Evolutionary conservation across 106 monocot genomes (phyloP).

Genomic region (Cymbidium sinense): DNA sequence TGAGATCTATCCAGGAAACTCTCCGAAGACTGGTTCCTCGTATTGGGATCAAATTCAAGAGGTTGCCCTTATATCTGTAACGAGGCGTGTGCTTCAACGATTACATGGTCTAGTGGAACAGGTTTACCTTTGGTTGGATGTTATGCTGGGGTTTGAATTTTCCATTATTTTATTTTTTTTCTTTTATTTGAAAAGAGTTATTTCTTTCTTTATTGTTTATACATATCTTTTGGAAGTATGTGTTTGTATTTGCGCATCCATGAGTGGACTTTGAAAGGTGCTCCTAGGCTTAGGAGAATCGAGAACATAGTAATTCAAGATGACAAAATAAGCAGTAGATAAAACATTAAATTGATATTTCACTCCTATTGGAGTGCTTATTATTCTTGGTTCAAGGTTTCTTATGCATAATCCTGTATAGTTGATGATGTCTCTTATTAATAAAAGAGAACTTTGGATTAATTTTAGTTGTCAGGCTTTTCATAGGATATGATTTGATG

Average conservation of each 20-base stretch:
- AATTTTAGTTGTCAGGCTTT: too few species aligned
- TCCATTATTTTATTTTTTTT: slow-evolving; percentile 4
- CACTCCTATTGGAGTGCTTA: too few species aligned
- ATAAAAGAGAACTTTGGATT: too few species aligned
- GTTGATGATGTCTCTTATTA: too few species aligned
- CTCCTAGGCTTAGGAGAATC: not conserved
- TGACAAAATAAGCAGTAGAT: not conserved
- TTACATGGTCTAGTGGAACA: slow-evolving; percentile 70
- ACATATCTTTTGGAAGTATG: too few species aligned
- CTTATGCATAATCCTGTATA: too few species aligned
- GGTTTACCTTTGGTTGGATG: slow-evolving; percentile 37
- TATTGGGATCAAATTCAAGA: slow-evolving; percentile 92
- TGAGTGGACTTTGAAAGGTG: not conserved
- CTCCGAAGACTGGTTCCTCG: slow-evolving; percentile 51
- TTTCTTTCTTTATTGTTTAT: not conserved
- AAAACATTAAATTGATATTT: too few species aligned
- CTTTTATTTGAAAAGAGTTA: not conserved
- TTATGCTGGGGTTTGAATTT: not conserved
- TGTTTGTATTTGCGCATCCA: too few species aligned
- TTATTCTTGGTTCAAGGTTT: too few species aligned
- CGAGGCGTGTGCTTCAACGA: slow-evolving; percentile 61
- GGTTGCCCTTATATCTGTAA: slow-evolving; percentile 50
- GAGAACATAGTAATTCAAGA: not conserved
- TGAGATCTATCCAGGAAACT: slow-evolving; percentile 70
- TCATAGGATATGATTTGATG: too few species aligned